These are phyloP conservation scores for Guadua angustifolia DNA, from an alignment of 176 grass and related monocot species.

Conservation along the genomic window DNA sequence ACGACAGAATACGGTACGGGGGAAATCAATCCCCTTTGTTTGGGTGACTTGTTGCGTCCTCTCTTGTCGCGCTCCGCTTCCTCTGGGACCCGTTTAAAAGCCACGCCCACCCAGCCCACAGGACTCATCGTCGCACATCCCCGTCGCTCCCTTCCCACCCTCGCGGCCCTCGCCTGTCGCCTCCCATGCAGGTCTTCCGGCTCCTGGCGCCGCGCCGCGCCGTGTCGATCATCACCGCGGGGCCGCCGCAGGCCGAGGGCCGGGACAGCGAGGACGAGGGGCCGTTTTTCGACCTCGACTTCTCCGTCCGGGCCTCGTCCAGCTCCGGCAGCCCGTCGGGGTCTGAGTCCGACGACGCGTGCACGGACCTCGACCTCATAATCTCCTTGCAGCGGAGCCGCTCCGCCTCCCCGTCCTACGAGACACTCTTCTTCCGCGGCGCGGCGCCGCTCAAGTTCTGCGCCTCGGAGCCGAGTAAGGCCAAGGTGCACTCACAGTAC, in stretches of 20 bases:
- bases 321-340: conserved; percentile 39
- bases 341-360: conserved; percentile 27
- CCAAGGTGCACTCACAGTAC: not conserved
- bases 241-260: not conserved
- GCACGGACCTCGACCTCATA: conserved; percentile 49
- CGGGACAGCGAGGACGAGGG: conserved; percentile 45
- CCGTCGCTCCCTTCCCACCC: not conserved
- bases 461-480: conserved; percentile 13
- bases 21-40: not conserved
- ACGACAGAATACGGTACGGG: not conserved
- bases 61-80: conserved; percentile 29
- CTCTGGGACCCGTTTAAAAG: conserved; percentile 23
- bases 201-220: conserved; percentile 36
- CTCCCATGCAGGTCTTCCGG: conserved; percentile 42
- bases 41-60: not conserved
- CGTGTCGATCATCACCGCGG: not conserved
- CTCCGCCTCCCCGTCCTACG: conserved; percentile 47
- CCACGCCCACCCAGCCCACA: not conserved
- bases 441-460: conserved; percentile 1
- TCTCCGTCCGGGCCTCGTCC: conserved; percentile 52
- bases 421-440: conserved; percentile 42
- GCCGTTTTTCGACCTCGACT: conserved; percentile 70
- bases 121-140: not conserved
- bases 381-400: conserved; percentile 50
- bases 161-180: not conserved